Percentiles rank a stretch among this genome's conserved stretches.
Evolutionary conservation across 352 stramenopile species (phyloP).

Genomic region (Saprolegnia diclina): DNA sequence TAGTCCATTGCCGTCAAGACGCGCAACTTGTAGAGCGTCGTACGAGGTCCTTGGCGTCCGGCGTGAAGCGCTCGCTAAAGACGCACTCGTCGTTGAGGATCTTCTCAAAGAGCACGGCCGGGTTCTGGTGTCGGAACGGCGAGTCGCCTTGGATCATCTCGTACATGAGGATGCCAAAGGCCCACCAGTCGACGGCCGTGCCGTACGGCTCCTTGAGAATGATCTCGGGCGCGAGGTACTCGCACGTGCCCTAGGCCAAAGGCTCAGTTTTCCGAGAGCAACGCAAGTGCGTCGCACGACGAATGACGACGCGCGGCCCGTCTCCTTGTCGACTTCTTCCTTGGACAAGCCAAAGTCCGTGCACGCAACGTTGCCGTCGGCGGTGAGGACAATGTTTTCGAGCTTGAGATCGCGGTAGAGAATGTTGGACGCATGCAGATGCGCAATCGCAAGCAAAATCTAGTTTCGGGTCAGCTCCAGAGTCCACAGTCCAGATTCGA

Average conservation of each 20-base stretch:
- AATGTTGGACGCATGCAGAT: constrained; percentile 59
- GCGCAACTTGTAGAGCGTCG: neutral
- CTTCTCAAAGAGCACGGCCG: constrained; percentile 69
- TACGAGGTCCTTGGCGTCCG: constrained; percentile 55
- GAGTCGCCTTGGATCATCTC: constrained; percentile 74
- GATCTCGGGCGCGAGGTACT: constrained; percentile 66
- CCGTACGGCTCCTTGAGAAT: constrained; percentile 68
- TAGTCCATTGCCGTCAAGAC: neutral
- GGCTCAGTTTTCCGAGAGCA: neutral
- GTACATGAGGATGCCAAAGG: constrained; percentile 64
- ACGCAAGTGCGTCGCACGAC: too few relatives aligned
- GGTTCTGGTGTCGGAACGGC: constrained; percentile 59
- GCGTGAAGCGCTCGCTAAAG: constrained; percentile 64
- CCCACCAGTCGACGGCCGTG: constrained; percentile 71
- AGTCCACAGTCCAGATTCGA: neutral
- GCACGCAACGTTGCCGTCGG: constrained; percentile 61
- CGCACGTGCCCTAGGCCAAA: constrained; percentile 41
- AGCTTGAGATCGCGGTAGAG: constrained; percentile 70
- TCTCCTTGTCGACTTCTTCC: constrained; percentile 59
- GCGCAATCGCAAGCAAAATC: constrained; percentile 59
- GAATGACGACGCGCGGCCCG: constrained; percentile 59
- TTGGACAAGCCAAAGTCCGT: constrained; percentile 73
- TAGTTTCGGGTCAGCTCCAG: constrained; percentile 28
- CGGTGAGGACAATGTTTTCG: constrained; percentile 70
- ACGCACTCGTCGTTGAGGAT: constrained; percentile 67